A percentile compares a stretch with the other conserved stretches of the same genome.
Conservation (phyloP, 768 basidiomycete genomes). For the Leccinellum rugosiceps region DNA sequence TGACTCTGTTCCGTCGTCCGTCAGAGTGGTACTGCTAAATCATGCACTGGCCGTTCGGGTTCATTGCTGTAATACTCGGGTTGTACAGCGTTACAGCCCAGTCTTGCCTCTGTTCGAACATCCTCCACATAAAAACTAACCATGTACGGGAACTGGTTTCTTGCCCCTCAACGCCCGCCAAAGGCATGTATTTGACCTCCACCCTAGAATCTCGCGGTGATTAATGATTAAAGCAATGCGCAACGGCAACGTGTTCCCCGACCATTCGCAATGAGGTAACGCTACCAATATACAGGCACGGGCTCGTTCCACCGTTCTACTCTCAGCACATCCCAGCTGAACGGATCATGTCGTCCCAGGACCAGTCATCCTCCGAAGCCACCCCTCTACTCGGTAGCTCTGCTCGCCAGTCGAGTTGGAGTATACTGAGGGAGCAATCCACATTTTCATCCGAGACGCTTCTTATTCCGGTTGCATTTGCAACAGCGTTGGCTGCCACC, state of each 20-base stretch:
- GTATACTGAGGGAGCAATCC: neutral
- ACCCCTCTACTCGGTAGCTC: constrained; percentile 8
- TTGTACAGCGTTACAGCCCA: neutral
- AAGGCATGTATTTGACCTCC: neutral
- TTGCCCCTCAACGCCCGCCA: neutral
- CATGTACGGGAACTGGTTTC: neutral
- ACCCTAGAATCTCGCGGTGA: neutral
- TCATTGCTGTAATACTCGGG: neutral
- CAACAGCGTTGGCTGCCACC: constrained; percentile 17
- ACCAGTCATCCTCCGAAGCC: constrained; percentile 6
- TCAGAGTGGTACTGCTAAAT: neutral
- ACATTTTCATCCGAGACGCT: constrained; percentile 16
- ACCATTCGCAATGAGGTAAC: neutral
- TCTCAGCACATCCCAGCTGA: neutral
- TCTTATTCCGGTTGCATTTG: constrained; percentile 28
- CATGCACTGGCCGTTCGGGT: neutral
- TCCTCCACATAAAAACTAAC: neutral
- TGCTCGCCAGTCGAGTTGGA: neutral
- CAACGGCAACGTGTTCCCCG: constrained; percentile 1
- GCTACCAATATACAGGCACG: neutral
- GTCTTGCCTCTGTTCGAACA: neutral
- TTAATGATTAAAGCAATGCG: neutral
- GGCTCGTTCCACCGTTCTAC: neutral
- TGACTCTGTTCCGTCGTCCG: neutral
- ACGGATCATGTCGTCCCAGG: constrained; percentile 13